A percentile compares a stretch with the other conserved stretches of the same genome.
Evolutionary conservation across 2,329 filamentous ascomycete genomes (phyloP).

Genomic region (Aureobasidium sp.): DNA sequence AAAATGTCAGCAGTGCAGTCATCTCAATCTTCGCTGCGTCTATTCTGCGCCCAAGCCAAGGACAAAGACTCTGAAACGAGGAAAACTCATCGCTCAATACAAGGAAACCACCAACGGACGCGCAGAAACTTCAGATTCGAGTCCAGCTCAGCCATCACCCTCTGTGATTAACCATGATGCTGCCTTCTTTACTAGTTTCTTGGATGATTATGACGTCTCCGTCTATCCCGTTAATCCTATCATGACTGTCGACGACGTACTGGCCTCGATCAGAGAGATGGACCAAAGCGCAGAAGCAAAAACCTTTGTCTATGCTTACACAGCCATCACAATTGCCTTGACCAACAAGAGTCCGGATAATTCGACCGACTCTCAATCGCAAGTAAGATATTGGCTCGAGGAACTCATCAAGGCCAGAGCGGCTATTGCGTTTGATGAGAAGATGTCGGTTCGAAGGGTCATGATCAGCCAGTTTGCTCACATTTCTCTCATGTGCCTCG

Average conservation of each 20-base stretch:
- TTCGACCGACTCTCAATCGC: background rate
- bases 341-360: conserved; percentile 21
- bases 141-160: conserved; percentile 12
- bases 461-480: conserved; percentile 47
- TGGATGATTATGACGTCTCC: conserved; percentile 35
- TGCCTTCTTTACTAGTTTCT: conserved; percentile 33
- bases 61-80: conserved; percentile 30
- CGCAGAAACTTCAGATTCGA: conserved; percentile 10
- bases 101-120: conserved; percentile 26
- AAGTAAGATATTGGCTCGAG: conserved; percentile 19
- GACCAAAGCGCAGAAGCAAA: conserved; percentile 28
- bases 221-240: conserved; percentile 42
- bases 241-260: conserved; percentile 33
- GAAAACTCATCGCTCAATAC: conserved; percentile 34
- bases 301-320: conserved; percentile 38
- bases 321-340: conserved; percentile 37
- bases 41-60: conserved; percentile 33
- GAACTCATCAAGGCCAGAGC: conserved; percentile 29
- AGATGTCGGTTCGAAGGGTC: conserved; percentile 36
- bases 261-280: conserved; percentile 28
- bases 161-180: conserved; percentile 14
- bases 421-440: conserved; percentile 30
- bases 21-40: conserved; percentile 37
- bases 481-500: conserved; percentile 43
- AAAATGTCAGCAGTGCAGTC: conserved; percentile 34